Evolutionary conservation across 78 protist species (phyloP), one percentile per base, ranked within the genome.

Genomic region (Protostelium mycophagum): DNA sequence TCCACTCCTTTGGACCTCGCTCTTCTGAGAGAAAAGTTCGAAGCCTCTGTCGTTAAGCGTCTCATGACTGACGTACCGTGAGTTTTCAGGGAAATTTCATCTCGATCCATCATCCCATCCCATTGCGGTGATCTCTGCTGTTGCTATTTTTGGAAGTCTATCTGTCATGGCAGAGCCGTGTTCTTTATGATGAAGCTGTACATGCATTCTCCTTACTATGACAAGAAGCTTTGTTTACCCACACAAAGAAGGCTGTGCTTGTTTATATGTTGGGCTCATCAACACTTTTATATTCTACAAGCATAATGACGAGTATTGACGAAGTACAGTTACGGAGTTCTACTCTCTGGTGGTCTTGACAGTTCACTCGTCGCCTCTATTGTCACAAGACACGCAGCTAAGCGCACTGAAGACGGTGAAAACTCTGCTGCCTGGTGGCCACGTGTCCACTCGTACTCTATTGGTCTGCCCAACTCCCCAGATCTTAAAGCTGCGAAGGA

Each of bases 331-430:
- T 92, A 95, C 86, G 98, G 98, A 86, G 97, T 96, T 5, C 95
- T 96, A n/a, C 91, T 97, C 29, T 91, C 96, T 35, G 98, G 98
- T 38, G 98, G 98, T 28, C 85, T 97, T 37, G 98, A 97, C 91
- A 94, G 97, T 34, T 86, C 93, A 1, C 91, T 97, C 36, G 95
- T 97, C 5, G 97, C 98, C 36, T 84, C 96, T 9, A 92, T 97
- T n/a, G 98, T 93, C 36, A 29, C 91, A 63, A 85, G 97, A n/a
- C 94, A 84, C n/a, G 94, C 90, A 10, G 95, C 88, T 85, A 63
- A 91, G 34, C 38, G 93, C 36, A 39, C 51, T 34, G 93, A 88
- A 85, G 94, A 94, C 84, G 0, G 38, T 83, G 95, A 90, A 83
- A 34, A 86, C 86, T 36, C 88, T 83, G 35, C 89, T 38, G 93